Evolutionary conservation across 169 alveolate genomes (phyloP).

Genomic region (Cryptosporidium tyzzeri): DNA sequence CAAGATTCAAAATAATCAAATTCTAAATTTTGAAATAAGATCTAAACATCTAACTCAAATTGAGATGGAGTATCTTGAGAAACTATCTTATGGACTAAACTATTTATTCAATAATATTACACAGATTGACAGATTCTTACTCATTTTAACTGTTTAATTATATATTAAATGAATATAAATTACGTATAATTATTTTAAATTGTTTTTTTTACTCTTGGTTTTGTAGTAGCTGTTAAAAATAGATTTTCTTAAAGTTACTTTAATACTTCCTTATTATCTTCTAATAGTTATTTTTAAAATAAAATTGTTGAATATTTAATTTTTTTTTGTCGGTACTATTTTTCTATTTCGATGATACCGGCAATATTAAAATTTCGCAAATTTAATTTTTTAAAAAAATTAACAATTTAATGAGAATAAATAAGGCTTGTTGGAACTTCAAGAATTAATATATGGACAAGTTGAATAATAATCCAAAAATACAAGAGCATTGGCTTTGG

Average conservation of each 20-base stretch:
- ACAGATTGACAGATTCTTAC: conserved; percentile 32
- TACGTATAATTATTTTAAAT: no score
- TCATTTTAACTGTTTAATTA: conserved; percentile 33
- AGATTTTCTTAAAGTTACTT: no score
- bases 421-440: not conserved
- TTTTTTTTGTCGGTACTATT: not conserved
- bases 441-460: not conserved
- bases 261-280: no score
- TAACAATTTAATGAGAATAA: not conserved
- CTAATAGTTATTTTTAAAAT: not conserved
- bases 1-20: conserved; percentile 42
- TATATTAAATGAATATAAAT: not conserved
- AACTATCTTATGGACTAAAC: conserved; percentile 17
- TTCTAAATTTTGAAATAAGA: conserved; percentile 59
- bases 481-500: conserved; percentile 74
- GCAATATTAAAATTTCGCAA: not conserved
- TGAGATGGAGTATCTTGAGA: conserved; percentile 43
- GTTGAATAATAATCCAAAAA: conserved; percentile 39
- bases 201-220: no score
- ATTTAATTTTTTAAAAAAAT: conserved; percentile 3
- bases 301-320: not conserved
- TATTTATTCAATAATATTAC: conserved; percentile 35
- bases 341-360: not conserved
- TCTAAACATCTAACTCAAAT: conserved; percentile 61
- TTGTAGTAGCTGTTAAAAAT: no score